A percentile compares a stretch with the other conserved stretches of the same genome.
These are phyloP conservation scores for Populus trichocarpa DNA, from an alignment of 441 rosid species.

Conservation along the genomic window DNA sequence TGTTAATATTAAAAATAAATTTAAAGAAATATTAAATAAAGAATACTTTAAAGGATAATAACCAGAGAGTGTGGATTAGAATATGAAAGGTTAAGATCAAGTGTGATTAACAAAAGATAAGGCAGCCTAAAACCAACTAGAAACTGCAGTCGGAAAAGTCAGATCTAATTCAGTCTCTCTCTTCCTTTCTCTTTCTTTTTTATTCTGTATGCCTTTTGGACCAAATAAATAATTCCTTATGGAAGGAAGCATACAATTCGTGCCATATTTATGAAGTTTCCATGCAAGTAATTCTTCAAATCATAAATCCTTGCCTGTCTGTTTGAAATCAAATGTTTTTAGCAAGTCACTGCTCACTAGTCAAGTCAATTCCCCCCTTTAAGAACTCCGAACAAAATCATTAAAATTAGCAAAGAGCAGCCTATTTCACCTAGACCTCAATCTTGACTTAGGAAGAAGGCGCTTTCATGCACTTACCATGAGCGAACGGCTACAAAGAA, in stretches of 20 bases:
- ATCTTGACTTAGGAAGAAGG: no score
- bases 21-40: no score
- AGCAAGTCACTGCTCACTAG: no score
- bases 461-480: no score
- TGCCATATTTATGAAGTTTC: background rate
- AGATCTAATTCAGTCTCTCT: background rate
- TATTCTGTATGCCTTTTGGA: background rate
- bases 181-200: no score
- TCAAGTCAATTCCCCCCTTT: no score
- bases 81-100: background rate
- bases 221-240: background rate
- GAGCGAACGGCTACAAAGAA: background rate
- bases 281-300: background rate
- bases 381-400: no score
- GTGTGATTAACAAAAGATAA: background rate
- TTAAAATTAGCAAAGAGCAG: no score
- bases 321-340: no score
- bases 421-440: no score
- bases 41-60: no score
- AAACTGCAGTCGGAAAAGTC: background rate
- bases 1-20: no score
- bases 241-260: background rate
- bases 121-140: background rate
- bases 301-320: background rate
- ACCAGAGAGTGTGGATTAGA: background rate